A percentile compares a stretch with the other conserved stretches of the same genome.
Evolutionary conservation across 768 basidiomycete species (phyloP).

Genomic region (Collybia sordida): DNA sequence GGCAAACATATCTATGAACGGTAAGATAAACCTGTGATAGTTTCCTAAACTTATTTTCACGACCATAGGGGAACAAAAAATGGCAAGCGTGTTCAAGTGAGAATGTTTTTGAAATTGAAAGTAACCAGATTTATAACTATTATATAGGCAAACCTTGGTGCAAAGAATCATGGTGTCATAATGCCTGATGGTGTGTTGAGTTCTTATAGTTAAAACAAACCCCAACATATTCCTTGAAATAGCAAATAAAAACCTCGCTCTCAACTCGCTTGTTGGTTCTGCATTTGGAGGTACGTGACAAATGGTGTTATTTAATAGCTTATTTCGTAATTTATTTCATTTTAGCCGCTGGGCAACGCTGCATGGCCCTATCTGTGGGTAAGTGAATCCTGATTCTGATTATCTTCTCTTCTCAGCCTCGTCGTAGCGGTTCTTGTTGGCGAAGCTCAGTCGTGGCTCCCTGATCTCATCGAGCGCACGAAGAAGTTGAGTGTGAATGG

Average conservation of each 20-base stretch:
- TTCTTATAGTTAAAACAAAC: neutral
- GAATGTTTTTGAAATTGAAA: constrained; percentile 2
- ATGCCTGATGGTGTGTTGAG: constrained; percentile 83
- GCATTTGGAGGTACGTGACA: constrained; percentile 76
- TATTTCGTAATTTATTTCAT: constrained; percentile 2
- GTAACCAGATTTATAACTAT: neutral
- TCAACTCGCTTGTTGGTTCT: constrained; percentile 92
- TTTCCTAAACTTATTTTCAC: constrained; percentile 4
- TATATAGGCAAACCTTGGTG: constrained; percentile 69
- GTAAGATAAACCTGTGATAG: constrained; percentile 28
- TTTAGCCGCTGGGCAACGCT: constrained; percentile 91
- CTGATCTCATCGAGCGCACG: constrained; percentile 82
- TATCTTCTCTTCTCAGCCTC: constrained; percentile 2
- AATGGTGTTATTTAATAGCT: constrained; percentile 5
- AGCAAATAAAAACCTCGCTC: constrained; percentile 90
- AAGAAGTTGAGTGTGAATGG: constrained; percentile 79
- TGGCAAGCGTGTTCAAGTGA: constrained; percentile 85
- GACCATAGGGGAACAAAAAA: constrained; percentile 68
- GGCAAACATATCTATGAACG: constrained; percentile 93
- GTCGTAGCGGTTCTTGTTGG: constrained; percentile 77
- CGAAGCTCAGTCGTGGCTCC: constrained; percentile 74
- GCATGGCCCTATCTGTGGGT: constrained; percentile 96
- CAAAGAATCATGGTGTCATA: constrained; percentile 92
- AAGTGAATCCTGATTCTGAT: constrained; percentile 18
- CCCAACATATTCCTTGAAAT: neutral